A percentile compares a stretch with the other conserved stretches of the same genome.
Evolutionary conservation across 331 rosid genomes (phyloP).

Genomic region (Quercus tomentella): DNA sequence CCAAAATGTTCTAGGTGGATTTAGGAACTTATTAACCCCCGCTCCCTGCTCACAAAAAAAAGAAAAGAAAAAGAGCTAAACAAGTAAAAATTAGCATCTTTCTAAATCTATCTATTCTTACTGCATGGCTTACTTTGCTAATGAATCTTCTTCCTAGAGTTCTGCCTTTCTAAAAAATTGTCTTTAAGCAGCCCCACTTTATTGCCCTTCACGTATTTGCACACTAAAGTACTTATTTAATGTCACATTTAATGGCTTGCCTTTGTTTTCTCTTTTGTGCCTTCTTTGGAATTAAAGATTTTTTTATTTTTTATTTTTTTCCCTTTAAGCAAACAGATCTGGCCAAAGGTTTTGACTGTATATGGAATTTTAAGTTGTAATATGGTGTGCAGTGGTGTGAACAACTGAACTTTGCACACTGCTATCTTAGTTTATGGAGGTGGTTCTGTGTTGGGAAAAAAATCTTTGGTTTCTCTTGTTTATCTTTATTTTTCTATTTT

Average conservation of each 20-base stretch:
- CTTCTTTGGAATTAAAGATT: neutral
- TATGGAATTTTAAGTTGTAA: neutral
- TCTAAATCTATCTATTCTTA: too few relatives aligned
- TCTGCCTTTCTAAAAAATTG: neutral
- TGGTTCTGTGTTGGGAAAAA: neutral
- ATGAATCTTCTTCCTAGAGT: neutral
- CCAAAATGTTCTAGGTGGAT: too few relatives aligned
- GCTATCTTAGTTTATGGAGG: too few relatives aligned
- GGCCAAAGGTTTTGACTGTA: neutral
- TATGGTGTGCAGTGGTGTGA: too few relatives aligned
- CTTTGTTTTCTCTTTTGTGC: neutral
- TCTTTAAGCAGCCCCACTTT: neutral
- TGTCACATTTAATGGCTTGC: neutral
- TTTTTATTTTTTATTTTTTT: neutral
- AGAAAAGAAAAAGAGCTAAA: neutral
- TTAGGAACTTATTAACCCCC: neutral
- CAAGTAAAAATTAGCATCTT: neutral
- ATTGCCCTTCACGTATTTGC: neutral
- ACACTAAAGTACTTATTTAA: neutral
- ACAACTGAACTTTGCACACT: too few relatives aligned
- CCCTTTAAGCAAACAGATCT: neutral
- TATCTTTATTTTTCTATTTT: neutral
- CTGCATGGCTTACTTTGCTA: too few relatives aligned
- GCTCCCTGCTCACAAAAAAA: neutral
- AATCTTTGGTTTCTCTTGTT: neutral